Conservation (phyloP, 345 rosid genomes). For the Capsella bursapastoris region DNA sequence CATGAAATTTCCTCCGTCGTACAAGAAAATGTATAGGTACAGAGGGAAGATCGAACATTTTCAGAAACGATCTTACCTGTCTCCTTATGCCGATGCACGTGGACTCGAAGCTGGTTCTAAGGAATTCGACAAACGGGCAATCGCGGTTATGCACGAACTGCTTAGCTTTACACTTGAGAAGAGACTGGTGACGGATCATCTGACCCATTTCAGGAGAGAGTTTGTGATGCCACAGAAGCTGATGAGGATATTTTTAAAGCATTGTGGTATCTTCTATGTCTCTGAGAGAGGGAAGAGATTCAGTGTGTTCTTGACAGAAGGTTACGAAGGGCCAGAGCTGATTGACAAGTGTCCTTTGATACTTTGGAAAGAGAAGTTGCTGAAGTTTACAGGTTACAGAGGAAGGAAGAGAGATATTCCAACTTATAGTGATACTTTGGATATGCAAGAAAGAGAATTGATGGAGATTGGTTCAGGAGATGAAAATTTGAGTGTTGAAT, state of each 20-base stretch:
- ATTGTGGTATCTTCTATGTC: conserved; percentile 86
- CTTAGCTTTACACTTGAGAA: conserved; percentile 89
- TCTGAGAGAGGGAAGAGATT: conserved; percentile 94
- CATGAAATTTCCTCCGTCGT: conserved; percentile 72
- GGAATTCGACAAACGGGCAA: conserved; percentile 91
- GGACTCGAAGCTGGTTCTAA: conserved; percentile 74
- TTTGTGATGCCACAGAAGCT: conserved; percentile 90
- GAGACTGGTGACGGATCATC: conserved; percentile 89
- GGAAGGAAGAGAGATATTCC: conserved; percentile 64
- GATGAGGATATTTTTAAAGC: conserved; percentile 91
- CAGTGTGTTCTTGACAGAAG: conserved; percentile 83
- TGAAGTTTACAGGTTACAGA: conserved; percentile 58
- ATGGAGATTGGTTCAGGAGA: conserved; percentile 45
- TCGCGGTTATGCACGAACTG: conserved; percentile 84
- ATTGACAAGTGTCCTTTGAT: conserved; percentile 65
- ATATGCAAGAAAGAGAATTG: conserved; percentile 53
- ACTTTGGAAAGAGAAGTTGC: conserved; percentile 77
- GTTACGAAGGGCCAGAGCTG: conserved; percentile 69
- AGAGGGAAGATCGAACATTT: conserved; percentile 85
- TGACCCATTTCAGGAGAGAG: conserved; percentile 80
- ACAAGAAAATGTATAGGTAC: conserved; percentile 73
- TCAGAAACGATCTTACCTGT: conserved; percentile 75
- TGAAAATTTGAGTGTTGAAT: conserved; percentile 42
- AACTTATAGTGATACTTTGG: conserved; percentile 56
- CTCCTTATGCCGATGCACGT: conserved; percentile 81